Evolutionary conservation across 352 stramenopile species (phyloP).

Genomic region (Globisporangium alternatum): DNA sequence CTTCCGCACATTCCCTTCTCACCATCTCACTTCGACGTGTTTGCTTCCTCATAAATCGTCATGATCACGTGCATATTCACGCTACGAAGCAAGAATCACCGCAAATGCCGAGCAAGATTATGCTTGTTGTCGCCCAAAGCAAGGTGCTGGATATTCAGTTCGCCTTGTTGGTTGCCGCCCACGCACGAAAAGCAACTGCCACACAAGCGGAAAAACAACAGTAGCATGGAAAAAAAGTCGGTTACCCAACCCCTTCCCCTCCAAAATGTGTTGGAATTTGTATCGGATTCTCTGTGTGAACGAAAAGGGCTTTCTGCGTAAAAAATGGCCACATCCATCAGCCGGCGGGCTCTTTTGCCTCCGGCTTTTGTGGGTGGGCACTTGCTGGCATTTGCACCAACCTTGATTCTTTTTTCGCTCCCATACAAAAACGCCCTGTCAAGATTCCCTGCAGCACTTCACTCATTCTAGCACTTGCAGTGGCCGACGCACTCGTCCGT

Average conservation of each 20-base stretch:
- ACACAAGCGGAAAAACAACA: not conserved
- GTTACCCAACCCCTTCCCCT: not conserved
- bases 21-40: not conserved
- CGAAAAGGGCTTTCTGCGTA: slow-evolving; percentile 11
- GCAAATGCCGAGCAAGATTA: not conserved
- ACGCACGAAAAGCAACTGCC: not conserved
- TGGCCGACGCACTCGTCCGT: not conserved
- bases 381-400: not conserved
- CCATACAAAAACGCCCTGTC: slow-evolving; percentile 7
- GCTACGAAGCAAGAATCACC: not conserved
- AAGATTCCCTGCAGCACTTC: not conserved
- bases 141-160: not conserved
- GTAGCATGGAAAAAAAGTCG: not conserved
- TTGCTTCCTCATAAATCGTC: not conserved
- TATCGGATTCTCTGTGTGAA: slow-evolving; percentile 4
- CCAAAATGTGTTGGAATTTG: not conserved
- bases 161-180: not conserved
- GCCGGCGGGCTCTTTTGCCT: slow-evolving; percentile 6
- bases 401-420: slow-evolving; percentile 15
- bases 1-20: not conserved
- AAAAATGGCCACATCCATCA: slow-evolving; percentile 20
- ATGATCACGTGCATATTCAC: not conserved
- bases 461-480: slow-evolving; percentile 17
- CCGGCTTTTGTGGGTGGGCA: slow-evolving; percentile 10
- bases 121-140: not conserved